Evolutionary conservation across 2,329 filamentous ascomycete genomes (phyloP), one percentile per base, ranked within the genome.

Genomic region (Fusarium pilosicola): DNA sequence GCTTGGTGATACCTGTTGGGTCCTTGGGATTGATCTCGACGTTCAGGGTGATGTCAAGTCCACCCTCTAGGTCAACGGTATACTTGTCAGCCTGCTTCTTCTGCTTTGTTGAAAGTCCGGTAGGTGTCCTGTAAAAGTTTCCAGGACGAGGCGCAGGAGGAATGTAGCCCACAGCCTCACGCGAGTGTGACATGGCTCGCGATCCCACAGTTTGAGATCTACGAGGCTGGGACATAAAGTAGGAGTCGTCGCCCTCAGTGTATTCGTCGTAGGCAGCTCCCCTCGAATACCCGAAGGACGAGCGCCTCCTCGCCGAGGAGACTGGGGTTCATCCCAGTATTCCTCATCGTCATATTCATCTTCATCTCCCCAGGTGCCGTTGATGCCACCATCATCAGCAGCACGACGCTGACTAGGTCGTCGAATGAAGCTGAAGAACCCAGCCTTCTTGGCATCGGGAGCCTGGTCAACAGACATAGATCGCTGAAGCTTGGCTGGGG

Each of bases 1-100:
- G 94, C 57, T 91, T 89, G 1, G 96, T 99, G 73, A 94, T 94
- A 20, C 96, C 97, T 0, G 93, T 88, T 2, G 96, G 96, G 77
- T 99, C 95, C 71, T 90, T 91, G 49, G 93, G 89, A 77, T 92
- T 95, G 70, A 98, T 90, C 83, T 99, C 96, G 71, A 97, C 91
- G 77, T 98, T 97, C 48, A 99, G 83, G 57, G 91, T 93, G 41
- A 99, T 92, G 74, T 98, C 95, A 15, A 99, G 85, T 0, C 94
- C 95, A 36, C 92, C 93, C 79, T 96, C 90, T 1, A 98, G 86
- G 79, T 97, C 91, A 67, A 98, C 89, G 15, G 89, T 87, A 48
- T 86, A 85, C 24, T 85, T 85, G 45, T 87, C 85, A 6, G 85
- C 81, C 70, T 88, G 87, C 76, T 86, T 87, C 74, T 88, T 84